Percentiles rank a stretch among this genome's conserved stretches.
These are phyloP conservation scores for Copromyces sp. DNA, from an alignment of 495 filamentous ascomycete species.

Conservation along the genomic window DNA sequence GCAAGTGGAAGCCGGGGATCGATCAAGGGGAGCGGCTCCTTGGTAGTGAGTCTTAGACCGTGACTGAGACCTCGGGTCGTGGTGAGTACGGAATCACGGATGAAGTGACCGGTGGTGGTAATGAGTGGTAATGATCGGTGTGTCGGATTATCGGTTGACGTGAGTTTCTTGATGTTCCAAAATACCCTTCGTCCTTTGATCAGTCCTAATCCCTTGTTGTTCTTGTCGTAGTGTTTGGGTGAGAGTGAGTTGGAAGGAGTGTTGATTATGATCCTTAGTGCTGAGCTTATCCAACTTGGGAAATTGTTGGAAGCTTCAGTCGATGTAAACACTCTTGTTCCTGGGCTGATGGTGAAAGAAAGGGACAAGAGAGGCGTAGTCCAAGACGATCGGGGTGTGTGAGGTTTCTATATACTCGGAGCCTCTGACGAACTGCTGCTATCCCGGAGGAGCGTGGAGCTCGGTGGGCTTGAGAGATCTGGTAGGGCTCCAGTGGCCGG, in stretches of 20 bases:
- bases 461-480: slow-evolving; percentile 27
- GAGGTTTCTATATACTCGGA: slow-evolving; percentile 26
- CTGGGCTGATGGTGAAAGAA: slow-evolving; percentile 1
- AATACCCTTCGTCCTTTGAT: background rate
- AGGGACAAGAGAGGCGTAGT: background rate
- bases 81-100: background rate
- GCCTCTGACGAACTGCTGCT: slow-evolving; percentile 6
- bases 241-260: background rate
- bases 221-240: background rate
- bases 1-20: background rate
- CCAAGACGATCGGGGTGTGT: slow-evolving; percentile 8
- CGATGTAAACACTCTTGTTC: background rate
- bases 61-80: background rate
- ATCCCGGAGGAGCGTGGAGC: slow-evolving; percentile 15
- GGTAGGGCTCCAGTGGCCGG: slow-evolving; percentile 13
- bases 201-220: background rate
- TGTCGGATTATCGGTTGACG: background rate
- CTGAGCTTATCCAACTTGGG: background rate
- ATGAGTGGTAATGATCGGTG: background rate
- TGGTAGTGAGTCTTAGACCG: slow-evolving; percentile 1
- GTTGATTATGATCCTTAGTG: background rate
- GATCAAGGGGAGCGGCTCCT: background rate
- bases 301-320: background rate
- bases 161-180: background rate
- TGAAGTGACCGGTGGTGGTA: background rate